Base-by-base conservation (phyloP, 768 basidiomycete genomes). In the Amanita pseudoporphyria region DNA sequence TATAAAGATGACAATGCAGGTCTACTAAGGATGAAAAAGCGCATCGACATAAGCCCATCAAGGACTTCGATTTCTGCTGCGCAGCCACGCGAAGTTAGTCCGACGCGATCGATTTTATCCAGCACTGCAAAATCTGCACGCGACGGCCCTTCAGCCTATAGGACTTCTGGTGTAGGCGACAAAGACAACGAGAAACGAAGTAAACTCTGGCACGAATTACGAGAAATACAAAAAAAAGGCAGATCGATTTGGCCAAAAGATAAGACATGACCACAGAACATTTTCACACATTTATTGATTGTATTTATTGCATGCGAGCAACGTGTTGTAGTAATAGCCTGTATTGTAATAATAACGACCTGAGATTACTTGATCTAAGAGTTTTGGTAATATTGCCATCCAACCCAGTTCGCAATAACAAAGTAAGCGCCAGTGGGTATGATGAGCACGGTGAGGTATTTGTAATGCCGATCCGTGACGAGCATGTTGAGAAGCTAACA, bases 371-470 rank as follows among this genome's bases (percentile, higher is more conserved):
- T 36, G 33, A n/a, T 33, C 78, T 65, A 94, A 9, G 91, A 90
- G 64, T 93, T 92, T 38, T 87, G 81, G 62, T 90, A 97, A 65
- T 91, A 96, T 64, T 97, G 92, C 92, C 93, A 97, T 36, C 94
- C 94, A 33, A 95, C 89, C 95, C 95, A 98, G 60, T 97, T 97
- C 36, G 92, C 91, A 58, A 98, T 98, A 47, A 91, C 87, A 64
- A 93, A 95, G 66, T 90, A 93, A 35, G 84, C 73, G 9, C 75
- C 79, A 6, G 83, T 82, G 10, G 95, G 92, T 39, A 97, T 75
- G 38, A 93, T 70, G 33, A 96, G 67, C 9, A 93, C 66, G 26
- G 67, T 58, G 56, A 95, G 79, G 66, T 95, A 96, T 67, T 93
- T 94, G 79, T 95, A 95, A 61, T 96, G 89, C 19, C 71, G 78